Conservation (phyloP, 805 yeast genomes). For the Kuraishia cidri region DNA sequence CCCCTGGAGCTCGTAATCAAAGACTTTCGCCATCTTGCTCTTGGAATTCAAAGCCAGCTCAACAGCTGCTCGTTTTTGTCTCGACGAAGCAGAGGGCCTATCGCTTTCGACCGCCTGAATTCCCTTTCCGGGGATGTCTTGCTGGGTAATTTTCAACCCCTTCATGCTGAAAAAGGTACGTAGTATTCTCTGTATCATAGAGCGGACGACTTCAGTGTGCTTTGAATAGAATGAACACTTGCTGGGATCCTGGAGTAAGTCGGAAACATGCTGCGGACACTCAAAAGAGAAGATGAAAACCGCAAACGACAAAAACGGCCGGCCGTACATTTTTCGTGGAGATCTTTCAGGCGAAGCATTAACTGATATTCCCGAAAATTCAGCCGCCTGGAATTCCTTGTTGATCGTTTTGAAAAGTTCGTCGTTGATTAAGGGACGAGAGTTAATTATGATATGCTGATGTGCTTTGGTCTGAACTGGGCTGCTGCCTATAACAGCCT, state of each 20-base stretch:
- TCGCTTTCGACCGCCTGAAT: too few relatives aligned
- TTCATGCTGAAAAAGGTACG: conserved; percentile 15
- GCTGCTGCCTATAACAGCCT: conserved; percentile 28
- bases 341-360: conserved; percentile 6
- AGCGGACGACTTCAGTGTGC: conserved; percentile 14
- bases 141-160: conserved; percentile 32
- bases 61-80: too few relatives aligned
- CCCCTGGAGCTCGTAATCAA: too few relatives aligned
- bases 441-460: conserved; percentile 40
- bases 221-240: conserved; percentile 20
- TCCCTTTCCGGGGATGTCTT: too few relatives aligned
- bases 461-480: conserved; percentile 24
- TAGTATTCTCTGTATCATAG: conserved; percentile 21
- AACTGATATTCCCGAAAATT: conserved; percentile 10
- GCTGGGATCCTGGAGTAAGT: conserved; percentile 29
- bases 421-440: conserved; percentile 18
- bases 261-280: conserved; percentile 10
- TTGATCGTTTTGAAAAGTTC: conserved; percentile 13
- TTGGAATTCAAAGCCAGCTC: too few relatives aligned
- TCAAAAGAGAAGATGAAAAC: conserved; percentile 2
- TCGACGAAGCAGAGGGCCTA: too few relatives aligned
- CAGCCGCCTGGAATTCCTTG: conserved; percentile 13
- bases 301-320: background rate
- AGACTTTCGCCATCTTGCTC: too few relatives aligned
- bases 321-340: conserved; percentile 5